phyloP scores from a whole-genome alignment of 2,329 filamentous ascomycete genomes.

The Scleromitrula shiraiana region DNA sequence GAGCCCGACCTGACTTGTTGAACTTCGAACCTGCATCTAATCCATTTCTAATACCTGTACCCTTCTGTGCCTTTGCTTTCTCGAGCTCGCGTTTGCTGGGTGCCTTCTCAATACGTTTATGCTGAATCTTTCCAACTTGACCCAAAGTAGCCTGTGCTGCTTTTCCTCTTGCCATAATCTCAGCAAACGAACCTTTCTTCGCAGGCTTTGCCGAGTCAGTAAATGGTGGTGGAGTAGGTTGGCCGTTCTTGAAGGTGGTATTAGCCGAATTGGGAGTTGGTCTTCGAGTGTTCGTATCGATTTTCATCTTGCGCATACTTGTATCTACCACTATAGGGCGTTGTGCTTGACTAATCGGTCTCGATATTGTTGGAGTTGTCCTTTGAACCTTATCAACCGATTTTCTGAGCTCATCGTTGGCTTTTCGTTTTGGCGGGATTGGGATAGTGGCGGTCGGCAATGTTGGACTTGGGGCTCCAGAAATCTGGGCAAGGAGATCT shows the following conservation, averaged over 20 bases:
- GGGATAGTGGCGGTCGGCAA: slow-evolving; percentile 25
- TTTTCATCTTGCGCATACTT: slow-evolving; percentile 19
- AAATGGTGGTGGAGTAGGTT: slow-evolving; percentile 20
- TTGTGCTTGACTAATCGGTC: slow-evolving; percentile 12
- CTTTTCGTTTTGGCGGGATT: slow-evolving; percentile 46
- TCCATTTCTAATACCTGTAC: slow-evolving; percentile 22
- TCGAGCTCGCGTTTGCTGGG: slow-evolving; percentile 43
- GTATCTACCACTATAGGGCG: slow-evolving; percentile 16
- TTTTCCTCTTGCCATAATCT: slow-evolving; percentile 66
- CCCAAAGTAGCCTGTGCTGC: slow-evolving; percentile 52
- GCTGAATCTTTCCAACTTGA: slow-evolving; percentile 62
- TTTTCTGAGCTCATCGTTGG: slow-evolving; percentile 41
- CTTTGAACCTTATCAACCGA: slow-evolving; percentile 38
- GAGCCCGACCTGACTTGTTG: slow-evolving; percentile 13
- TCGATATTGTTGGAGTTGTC: slow-evolving; percentile 20
- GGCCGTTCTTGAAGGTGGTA: slow-evolving; percentile 20
- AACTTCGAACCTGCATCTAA: slow-evolving; percentile 25
- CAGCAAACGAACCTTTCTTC: slow-evolving; percentile 67
- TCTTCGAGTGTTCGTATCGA: slow-evolving; percentile 10
- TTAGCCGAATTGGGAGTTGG: slow-evolving; percentile 9
- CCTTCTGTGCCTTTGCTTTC: slow-evolving; percentile 22
- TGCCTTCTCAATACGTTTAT: slow-evolving; percentile 63
- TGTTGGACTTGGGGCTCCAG: slow-evolving; percentile 39
- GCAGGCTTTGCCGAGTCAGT: slow-evolving; percentile 34
- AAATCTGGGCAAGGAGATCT: slow-evolving; percentile 55